These are phyloP conservation scores for Mallotus nudiflorus DNA, from an alignment of 345 rosid genomes.

Conservation along the genomic window DNA sequence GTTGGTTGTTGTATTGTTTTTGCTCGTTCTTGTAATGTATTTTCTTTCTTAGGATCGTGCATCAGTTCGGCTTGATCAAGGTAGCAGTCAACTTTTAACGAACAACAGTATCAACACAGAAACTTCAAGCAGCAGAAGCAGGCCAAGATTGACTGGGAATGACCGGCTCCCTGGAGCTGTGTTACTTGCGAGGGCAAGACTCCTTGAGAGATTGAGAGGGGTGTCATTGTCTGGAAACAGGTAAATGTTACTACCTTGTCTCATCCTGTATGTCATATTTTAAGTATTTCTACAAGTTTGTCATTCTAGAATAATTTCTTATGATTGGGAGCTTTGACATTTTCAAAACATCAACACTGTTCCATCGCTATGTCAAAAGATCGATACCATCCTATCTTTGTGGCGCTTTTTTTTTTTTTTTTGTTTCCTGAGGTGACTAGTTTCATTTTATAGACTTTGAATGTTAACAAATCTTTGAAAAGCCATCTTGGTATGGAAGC, in stretches of 20 bases:
- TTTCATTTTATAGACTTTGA: not conserved
- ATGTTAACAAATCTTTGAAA: not conserved
- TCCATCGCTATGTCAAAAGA: too few species aligned
- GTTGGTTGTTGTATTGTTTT: not conserved
- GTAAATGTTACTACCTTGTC: constrained; percentile 31
- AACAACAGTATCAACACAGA: constrained; percentile 41
- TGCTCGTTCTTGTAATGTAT: constrained; percentile 4
- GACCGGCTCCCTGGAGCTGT: constrained; percentile 95
- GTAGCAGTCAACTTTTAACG: constrained; percentile 35
- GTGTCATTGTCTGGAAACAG: constrained; percentile 65
- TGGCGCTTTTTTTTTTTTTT: too few species aligned
- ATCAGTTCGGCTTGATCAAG: constrained; percentile 39
- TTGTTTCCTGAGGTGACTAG: too few species aligned
- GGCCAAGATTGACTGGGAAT: constrained; percentile 38
- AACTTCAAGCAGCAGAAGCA: constrained; percentile 36
- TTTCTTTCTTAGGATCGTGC: constrained; percentile 53
- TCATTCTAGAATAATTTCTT: not conserved
- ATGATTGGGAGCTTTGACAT: not conserved
- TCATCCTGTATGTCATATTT: not conserved
- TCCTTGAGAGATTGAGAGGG: constrained; percentile 86
- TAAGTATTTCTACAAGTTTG: not conserved
- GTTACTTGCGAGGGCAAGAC: constrained; percentile 89
- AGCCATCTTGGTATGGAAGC: too few species aligned
- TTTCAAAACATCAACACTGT: not conserved
- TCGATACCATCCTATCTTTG: too few species aligned